phyloP scores from a whole-genome alignment of 202 grass and related monocot species.

The Dendrocalamus latiflorus region DNA sequence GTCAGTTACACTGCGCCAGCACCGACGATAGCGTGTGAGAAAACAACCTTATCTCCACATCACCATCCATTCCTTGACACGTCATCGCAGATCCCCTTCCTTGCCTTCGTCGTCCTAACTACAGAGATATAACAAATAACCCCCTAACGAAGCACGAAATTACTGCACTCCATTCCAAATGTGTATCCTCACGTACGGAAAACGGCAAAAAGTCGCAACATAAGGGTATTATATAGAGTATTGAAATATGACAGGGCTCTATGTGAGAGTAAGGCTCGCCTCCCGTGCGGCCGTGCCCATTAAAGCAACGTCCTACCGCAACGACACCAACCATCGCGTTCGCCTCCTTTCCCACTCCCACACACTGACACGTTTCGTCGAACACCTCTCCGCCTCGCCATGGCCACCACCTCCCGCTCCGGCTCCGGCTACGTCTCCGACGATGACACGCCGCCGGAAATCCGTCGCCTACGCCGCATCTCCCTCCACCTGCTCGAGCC shows the following conservation, averaged over 20 bases:
- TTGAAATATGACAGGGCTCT: rapidly evolving
- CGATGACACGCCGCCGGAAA: background rate
- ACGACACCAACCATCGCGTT: background rate
- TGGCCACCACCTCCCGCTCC: constrained; percentile 11
- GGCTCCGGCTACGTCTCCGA: background rate
- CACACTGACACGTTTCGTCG: constrained; percentile 23
- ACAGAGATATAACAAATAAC: background rate
- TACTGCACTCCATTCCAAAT: background rate
- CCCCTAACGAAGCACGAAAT: background rate
- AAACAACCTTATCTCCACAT: constrained; percentile 21
- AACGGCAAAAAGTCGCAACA: no score
- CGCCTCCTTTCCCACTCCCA: background rate
- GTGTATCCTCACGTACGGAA: no score
- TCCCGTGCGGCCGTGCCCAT: background rate
- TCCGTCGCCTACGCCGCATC: constrained; percentile 53
- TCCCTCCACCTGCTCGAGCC: constrained; percentile 63
- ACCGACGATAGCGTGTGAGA: background rate
- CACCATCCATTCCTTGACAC: constrained; percentile 15
- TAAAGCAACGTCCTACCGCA: constrained; percentile 19
- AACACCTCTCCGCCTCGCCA: constrained; percentile 7
- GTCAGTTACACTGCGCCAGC: background rate
- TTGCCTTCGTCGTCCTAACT: background rate
- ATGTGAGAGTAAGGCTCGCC: background rate
- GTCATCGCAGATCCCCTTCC: constrained; percentile 27
- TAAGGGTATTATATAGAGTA: rapidly evolving